Conservation (phyloP, 1,284 basidiomycete species). For the Cutaneotrichosporon sp. region DNA sequence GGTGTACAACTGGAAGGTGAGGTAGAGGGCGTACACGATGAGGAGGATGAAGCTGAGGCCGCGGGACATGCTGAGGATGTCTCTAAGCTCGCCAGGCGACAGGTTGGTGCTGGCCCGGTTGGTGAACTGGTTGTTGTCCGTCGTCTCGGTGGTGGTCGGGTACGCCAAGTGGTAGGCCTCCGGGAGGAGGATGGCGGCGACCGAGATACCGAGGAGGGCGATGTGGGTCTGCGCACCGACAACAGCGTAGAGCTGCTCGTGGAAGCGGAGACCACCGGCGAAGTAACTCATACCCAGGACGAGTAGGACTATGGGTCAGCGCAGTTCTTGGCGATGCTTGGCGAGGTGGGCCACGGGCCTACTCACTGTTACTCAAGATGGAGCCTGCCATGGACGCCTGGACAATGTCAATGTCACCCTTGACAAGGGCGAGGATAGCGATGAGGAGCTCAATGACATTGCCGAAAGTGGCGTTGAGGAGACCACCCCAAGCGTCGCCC, state of each 20-base stretch:
- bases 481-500: slow-evolving; percentile 55
- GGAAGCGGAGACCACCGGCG: slow-evolving; percentile 62
- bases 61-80: slow-evolving; percentile 55
- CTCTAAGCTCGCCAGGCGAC: slow-evolving; percentile 33
- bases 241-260: slow-evolving; percentile 65
- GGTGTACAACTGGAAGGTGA: slow-evolving; percentile 58
- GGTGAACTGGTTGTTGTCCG: slow-evolving; percentile 7
- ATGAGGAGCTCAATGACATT: slow-evolving; percentile 58
- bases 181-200: slow-evolving; percentile 70
- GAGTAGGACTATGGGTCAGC: slow-evolving; percentile 58
- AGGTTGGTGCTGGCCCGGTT: slow-evolving; percentile 1
- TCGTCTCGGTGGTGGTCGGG: slow-evolving; percentile 31
- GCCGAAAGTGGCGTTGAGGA: slow-evolving; percentile 56
- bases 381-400: slow-evolving; percentile 69
- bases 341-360: not conserved
- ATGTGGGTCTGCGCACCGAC: slow-evolving; percentile 78
- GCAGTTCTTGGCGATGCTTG: not conserved
- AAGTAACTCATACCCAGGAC: slow-evolving; percentile 73
- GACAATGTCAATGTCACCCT: slow-evolving; percentile 79
- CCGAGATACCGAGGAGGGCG: slow-evolving; percentile 73
- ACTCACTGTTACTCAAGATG: slow-evolving; percentile 61
- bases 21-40: slow-evolving; percentile 58
- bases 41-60: slow-evolving; percentile 63
- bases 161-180: slow-evolving; percentile 62
- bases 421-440: slow-evolving; percentile 75